Base-by-base conservation (phyloP, 1,284 basidiomycete species). In the Tilletia indica region DNA sequence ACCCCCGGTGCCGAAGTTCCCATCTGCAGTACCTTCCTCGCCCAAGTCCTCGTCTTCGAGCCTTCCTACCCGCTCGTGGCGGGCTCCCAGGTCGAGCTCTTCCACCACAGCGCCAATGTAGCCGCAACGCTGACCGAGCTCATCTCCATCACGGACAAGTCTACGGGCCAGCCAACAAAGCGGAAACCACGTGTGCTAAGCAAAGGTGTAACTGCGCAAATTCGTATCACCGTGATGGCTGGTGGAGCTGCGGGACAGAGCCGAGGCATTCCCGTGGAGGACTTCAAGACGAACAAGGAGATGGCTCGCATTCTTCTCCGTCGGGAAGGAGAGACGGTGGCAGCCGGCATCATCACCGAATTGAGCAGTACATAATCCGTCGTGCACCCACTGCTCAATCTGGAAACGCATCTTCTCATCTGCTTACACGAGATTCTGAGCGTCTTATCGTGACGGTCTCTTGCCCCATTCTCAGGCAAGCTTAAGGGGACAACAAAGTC, bases 1-100 rank as follows among this genome's bases (percentile, higher is more conserved):
- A 89, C 92, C 1, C 89, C 89, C 0, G 86, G 86, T 2, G 87
- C 91, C 69, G 86, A 85, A 3, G 90, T 96, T 9, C 92, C 91
- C 1, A 87, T 98, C 19, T 91, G 90, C 0, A 89, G 89, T 1
- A 86, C 87, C 4, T 96, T 98, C 84, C 89, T 88, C 0, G 94
- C 94, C 0, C 90, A 94, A 75, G 90, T 99, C 76, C 92, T 99
- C 69, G 89, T 97, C 1, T 99, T 99, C 83, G 95, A 98, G 83
- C 89, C 95, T 5, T 89, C 92, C 73, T 89, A 93, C 54, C 97
- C 97, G 0, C 92, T 99, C 76, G 93, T 91, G 19, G 88, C 90
- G 0, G 97, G 96, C 47, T 89, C 93, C 70, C 90, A 93, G 49
- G 91, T 95, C 83, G 82, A 83, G 47, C 86, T 99, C 4, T 98